A percentile compares a stretch with the other conserved stretches of the same genome.
These are phyloP conservation scores for Candida anutae DNA, from an alignment of 1,139 yeast genomes.

Conservation along the genomic window DNA sequence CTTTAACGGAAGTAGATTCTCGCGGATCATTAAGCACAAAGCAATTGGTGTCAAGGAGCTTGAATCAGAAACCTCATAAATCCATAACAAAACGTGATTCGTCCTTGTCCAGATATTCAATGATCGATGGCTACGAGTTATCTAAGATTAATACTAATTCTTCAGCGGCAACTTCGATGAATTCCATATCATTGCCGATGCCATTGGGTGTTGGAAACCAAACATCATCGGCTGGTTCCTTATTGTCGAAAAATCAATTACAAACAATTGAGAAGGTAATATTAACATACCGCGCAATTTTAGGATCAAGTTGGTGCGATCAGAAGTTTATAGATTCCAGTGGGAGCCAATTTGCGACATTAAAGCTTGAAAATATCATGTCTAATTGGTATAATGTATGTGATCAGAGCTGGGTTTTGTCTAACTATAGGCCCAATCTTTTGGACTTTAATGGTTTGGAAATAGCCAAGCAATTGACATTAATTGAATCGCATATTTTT, in stretches of 20 bases:
- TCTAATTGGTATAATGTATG: conserved; percentile 30
- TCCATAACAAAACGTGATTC: conserved; percentile 11
- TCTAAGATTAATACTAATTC: conserved; percentile 40
- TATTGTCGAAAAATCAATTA: conserved; percentile 32
- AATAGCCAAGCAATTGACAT: conserved; percentile 76
- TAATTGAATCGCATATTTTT: conserved; percentile 70
- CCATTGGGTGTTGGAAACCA: conserved; percentile 38
- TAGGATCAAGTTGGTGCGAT: conserved; percentile 44
- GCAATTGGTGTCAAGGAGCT: conserved; percentile 41
- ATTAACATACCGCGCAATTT: conserved; percentile 42
- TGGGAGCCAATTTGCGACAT: conserved; percentile 17
- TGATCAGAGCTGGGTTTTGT: conserved; percentile 40
- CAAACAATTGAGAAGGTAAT: conserved; percentile 38
- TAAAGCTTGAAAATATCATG: conserved; percentile 13
- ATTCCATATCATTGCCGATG: conserved; percentile 33
- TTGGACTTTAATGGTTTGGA: conserved; percentile 73
- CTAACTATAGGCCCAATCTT: conserved; percentile 44
- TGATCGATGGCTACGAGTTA: conserved; percentile 46
- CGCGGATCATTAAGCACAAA: conserved; percentile 8
- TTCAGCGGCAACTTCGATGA: conserved; percentile 29
- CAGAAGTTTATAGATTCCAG: conserved; percentile 17
- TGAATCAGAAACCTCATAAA: conserved; percentile 23
- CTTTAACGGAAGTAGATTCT: conserved; percentile 20
- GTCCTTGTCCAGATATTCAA: conserved; percentile 29
- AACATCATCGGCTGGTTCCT: conserved; percentile 29